Evolutionary conservation across 176 grass and related monocot genomes (phyloP).

Genomic region (Ensete glaucum): DNA sequence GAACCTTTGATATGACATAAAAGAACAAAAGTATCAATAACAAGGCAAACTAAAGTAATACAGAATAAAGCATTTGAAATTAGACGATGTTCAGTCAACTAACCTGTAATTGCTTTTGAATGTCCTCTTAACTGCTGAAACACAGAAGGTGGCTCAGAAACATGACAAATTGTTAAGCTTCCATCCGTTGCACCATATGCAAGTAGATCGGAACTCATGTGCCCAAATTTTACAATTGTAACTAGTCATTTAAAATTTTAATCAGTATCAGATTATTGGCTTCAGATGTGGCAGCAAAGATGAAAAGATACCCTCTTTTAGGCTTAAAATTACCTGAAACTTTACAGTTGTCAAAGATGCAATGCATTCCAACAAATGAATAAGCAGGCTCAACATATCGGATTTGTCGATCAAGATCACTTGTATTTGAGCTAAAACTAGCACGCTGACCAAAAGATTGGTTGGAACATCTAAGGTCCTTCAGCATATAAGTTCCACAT

Average conservation of each 20-base stretch:
- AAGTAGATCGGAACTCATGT: conserved; percentile 76
- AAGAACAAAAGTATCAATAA: not conserved
- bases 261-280: not conserved
- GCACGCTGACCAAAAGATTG: conserved; percentile 29
- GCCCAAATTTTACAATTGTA: conserved; percentile 83
- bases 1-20: not conserved
- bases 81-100: not conserved
- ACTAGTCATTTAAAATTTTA: conserved; percentile 39
- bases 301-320: conserved; percentile 2
- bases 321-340: conserved; percentile 60
- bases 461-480: conserved; percentile 67
- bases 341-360: conserved; percentile 94
- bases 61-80: not conserved
- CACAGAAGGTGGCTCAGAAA: conserved; percentile 72
- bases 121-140: conserved; percentile 78
- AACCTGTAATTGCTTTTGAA: conserved; percentile 98
- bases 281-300: not conserved
- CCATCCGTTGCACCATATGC: conserved; percentile 90
- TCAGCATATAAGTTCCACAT: conserved; percentile 28
- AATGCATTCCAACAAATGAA: conserved; percentile 99
- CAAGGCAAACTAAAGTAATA: not conserved
- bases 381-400: conserved; percentile 62
- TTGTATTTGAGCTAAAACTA: conserved; percentile 55
- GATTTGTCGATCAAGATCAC: conserved; percentile 53
- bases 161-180: conserved; percentile 73